Base-by-base conservation (phyloP, 2,329 filamentous ascomycete genomes). In the Pseudopyricularia javanii region DNA sequence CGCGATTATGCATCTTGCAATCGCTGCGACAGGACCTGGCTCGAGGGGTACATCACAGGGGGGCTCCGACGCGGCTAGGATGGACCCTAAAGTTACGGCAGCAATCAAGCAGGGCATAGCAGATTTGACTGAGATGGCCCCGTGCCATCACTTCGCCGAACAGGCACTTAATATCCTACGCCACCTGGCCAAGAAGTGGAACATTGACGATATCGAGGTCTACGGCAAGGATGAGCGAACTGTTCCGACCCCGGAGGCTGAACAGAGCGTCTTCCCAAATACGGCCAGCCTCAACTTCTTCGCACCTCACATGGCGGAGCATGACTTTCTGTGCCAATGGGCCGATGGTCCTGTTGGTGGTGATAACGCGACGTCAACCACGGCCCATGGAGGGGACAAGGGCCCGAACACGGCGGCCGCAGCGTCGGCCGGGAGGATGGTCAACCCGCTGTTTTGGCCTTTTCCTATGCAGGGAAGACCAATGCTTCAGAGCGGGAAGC, bases 401-500 rank as follows among this genome's bases (percentile, higher is more conserved):
- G 28, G 28, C 50, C 24, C 54, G 51, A 45, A 56, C 56, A 34
- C 22, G 3, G 48, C 52, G 32, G 28, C 54, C 7, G 51, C 53
- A 32, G 52, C 50, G 35, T 52, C 63, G 7, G 68, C 68, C 0
- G 69, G 70, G 22, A 64, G 59, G 20, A 62, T 72, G 56, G 72
- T 77, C 54, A 79, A 79, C 53, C 77, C 77, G 17, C 64, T 80
- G 2, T 80, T 80, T 58, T 82, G 78, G 78, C 76, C 78, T 1
- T 81, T 80, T 55, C 78, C 78, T 0, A 75, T 80, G 74, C 78
- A 80, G 57, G 78, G 78, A 0, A 68, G 76, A 22, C 77, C 78
- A 3, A 75, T 80, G 54, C 57, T 81, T 28, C 71, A 75, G 0
- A 67, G 62, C 0, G 75, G 75, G 1, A 59, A 68, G 30, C 66